These are phyloP conservation scores for Bremia lactucae DNA, from an alignment of 352 stramenopile species.

Conservation along the genomic window DNA sequence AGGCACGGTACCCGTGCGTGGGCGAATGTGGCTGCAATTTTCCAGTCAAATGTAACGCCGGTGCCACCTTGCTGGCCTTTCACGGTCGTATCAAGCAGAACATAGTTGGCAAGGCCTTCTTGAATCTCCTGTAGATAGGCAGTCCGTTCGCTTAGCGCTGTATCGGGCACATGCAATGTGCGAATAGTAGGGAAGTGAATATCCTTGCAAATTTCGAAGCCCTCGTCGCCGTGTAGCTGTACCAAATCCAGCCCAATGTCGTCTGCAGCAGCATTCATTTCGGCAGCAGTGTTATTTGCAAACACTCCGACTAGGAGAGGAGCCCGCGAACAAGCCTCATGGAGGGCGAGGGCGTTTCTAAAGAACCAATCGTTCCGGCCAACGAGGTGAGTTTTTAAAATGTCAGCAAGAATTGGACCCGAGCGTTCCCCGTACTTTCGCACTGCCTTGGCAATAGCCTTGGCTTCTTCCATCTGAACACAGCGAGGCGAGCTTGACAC, in stretches of 20 bases:
- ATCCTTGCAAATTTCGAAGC: constrained; percentile 77
- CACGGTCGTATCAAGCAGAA: constrained; percentile 95
- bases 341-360: constrained; percentile 49
- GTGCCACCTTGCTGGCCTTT: constrained; percentile 89
- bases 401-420: constrained; percentile 39
- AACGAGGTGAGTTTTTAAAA: constrained; percentile 26
- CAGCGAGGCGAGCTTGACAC: constrained; percentile 86
- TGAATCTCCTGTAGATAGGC: constrained; percentile 60
- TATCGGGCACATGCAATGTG: constrained; percentile 89
- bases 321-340: constrained; percentile 54
- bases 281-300: constrained; percentile 89
- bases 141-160: constrained; percentile 53
- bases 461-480: constrained; percentile 75
- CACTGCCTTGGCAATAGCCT: constrained; percentile 86
- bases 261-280: constrained; percentile 84
- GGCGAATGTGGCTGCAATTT: constrained; percentile 86
- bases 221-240: constrained; percentile 95
- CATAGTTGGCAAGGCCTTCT: constrained; percentile 61
- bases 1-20: constrained; percentile 89
- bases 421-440: constrained; percentile 90
- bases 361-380: constrained; percentile 72
- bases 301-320: constrained; percentile 93
- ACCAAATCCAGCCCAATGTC: constrained; percentile 93
- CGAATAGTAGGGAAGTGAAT: constrained; percentile 86
- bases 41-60: constrained; percentile 94